phyloP scores from a whole-genome alignment of 1,139 yeast species.

The Sugiyamaella neomexicana region DNA sequence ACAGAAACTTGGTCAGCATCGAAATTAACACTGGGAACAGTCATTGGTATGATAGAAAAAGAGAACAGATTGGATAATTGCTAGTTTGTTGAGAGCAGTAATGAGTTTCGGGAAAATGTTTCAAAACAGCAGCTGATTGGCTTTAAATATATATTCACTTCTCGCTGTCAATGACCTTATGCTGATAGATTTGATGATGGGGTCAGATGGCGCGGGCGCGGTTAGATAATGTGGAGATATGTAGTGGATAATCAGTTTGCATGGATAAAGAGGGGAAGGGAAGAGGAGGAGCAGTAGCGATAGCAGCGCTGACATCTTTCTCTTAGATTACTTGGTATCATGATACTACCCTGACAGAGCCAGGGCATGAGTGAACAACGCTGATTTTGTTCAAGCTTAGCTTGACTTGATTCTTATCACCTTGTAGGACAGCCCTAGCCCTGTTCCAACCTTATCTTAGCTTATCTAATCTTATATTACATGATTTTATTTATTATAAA shows the following conservation, averaged over 20 bases:
- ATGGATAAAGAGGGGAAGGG: background rate
- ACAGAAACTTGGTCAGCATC: conserved; percentile 36
- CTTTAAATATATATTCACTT: background rate
- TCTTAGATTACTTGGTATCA: background rate
- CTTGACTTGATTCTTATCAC: too few relatives aligned
- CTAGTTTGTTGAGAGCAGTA: too few relatives aligned
- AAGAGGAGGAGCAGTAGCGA: background rate
- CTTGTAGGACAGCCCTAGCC: too few relatives aligned
- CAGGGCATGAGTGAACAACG: too few relatives aligned
- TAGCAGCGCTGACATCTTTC: background rate
- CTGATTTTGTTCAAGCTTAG: too few relatives aligned
- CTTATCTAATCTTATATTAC: background rate
- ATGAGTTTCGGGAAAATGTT: too few relatives aligned
- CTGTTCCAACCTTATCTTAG: background rate
- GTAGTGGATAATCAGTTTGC: too few relatives aligned
- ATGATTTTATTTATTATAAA: background rate
- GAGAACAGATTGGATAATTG: too few relatives aligned
- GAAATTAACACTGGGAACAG: conserved; percentile 18
- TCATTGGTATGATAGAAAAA: background rate
- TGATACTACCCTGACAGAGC: too few relatives aligned
- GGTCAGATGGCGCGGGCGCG: conserved; percentile 1
- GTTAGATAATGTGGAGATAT: background rate
- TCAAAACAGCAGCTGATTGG: background rate
- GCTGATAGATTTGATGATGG: too few relatives aligned
- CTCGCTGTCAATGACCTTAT: background rate